A percentile compares a stretch with the other conserved stretches of the same genome.
These are phyloP conservation scores for Lachnellula arida DNA, from an alignment of 2,329 filamentous ascomycete genomes.

Conservation along the genomic window DNA sequence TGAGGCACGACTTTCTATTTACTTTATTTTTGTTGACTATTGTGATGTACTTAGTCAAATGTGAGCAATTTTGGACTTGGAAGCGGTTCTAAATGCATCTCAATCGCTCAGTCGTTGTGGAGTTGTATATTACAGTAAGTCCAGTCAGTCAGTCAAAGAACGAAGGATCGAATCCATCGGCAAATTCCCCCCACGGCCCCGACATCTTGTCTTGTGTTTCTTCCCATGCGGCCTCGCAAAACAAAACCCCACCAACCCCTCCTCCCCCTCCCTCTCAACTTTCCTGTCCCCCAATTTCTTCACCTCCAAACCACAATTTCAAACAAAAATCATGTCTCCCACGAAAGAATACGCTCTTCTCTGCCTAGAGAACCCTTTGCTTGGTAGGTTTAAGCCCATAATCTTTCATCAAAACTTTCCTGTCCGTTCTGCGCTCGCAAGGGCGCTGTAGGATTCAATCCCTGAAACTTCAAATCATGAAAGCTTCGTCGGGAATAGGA, in stretches of 20 bases:
- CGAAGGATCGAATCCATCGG: neutral
- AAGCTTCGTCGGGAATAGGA: neutral
- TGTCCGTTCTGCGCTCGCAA: neutral
- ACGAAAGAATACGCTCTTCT: constrained; percentile 81
- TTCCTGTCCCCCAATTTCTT: constrained; percentile 1
- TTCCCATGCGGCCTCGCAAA: neutral
- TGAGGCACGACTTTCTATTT: no score
- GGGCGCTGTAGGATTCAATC: neutral
- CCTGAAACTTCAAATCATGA: neutral
- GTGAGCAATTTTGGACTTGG: no score
- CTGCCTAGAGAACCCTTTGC: constrained; percentile 94
- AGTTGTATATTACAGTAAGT: no score
- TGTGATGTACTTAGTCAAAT: no score
- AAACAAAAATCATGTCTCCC: constrained; percentile 57
- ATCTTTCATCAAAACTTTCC: neutral
- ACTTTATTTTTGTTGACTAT: no score
- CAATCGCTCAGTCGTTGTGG: no score
- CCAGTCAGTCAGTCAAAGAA: neutral
- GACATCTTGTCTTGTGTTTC: neutral
- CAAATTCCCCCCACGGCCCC: neutral
- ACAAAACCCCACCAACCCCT: constrained; percentile 17
- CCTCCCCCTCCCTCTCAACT: constrained; percentile 7
- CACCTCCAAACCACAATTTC: constrained; percentile 4
- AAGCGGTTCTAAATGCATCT: no score
- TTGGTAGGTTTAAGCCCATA: constrained; percentile 54